These are phyloP conservation scores for Trichoderma semiorbis DNA, from an alignment of 2,329 filamentous ascomycete genomes.

Conservation along the genomic window DNA sequence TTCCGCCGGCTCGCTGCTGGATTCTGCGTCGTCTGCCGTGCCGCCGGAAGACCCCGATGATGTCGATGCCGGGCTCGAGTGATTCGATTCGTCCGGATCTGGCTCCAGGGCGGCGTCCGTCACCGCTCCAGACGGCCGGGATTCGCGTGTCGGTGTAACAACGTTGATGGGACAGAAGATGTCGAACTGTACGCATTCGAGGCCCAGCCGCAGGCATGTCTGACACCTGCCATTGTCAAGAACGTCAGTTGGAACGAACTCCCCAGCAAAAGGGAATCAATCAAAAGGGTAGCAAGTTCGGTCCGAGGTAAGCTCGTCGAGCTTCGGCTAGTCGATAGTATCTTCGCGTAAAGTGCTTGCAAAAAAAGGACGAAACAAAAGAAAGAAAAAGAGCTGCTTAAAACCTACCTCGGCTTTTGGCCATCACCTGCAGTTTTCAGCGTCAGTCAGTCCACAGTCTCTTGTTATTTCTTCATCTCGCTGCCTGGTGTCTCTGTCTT, in stretches of 20 bases:
- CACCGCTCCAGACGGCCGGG: neutral
- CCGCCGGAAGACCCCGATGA: neutral
- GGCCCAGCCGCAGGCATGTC: constrained; percentile 9
- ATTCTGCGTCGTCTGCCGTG: neutral
- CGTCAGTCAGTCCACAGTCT: neutral
- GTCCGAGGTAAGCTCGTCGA: neutral
- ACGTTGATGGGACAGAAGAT: constrained; percentile 17
- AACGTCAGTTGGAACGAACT: neutral
- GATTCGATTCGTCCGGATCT: neutral
- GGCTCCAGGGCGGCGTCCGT: neutral
- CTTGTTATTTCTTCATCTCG: neutral
- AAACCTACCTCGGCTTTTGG: constrained; percentile 13
- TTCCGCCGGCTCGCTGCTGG: neutral
- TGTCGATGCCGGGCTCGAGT: neutral
- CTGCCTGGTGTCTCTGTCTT: neutral
- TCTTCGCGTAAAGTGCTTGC: neutral
- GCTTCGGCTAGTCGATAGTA: neutral
- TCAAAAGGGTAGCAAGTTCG: neutral
- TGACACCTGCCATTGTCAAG: neutral
- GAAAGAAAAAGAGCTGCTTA: neutral
- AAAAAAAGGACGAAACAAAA: neutral
- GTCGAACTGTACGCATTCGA: constrained; percentile 16
- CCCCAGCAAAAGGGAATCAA: neutral
- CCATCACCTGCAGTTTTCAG: constrained; percentile 6
- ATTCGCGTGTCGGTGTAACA: constrained; percentile 13